A percentile compares a stretch with the other conserved stretches of the same genome.
Conservation (phyloP, 2,329 filamentous ascomycete species). For the Arthrobotrys musiformis region DNA sequence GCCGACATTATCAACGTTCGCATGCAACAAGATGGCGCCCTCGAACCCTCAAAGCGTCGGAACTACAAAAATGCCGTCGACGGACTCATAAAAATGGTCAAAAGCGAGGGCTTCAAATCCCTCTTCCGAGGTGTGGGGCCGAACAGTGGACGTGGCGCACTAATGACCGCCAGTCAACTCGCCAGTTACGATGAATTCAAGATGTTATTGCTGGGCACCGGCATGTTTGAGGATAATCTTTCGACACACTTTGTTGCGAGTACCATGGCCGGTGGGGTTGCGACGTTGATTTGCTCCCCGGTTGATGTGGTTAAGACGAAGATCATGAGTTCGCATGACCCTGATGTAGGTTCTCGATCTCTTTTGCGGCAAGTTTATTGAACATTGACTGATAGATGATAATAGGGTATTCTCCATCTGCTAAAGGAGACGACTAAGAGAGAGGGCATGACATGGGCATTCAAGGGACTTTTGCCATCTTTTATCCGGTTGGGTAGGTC, state of each 20-base stretch:
- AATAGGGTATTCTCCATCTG: slow-evolving; percentile 69
- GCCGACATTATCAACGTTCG: slow-evolving; percentile 97
- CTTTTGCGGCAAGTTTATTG: background rate
- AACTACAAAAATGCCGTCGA: slow-evolving; percentile 92
- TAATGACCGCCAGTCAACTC: slow-evolving; percentile 87
- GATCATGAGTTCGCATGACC: slow-evolving; percentile 77
- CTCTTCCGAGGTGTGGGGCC: slow-evolving; percentile 88
- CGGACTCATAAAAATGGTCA: slow-evolving; percentile 73
- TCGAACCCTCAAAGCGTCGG: slow-evolving; percentile 71
- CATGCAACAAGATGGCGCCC: slow-evolving; percentile 82
- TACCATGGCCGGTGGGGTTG: slow-evolving; percentile 72
- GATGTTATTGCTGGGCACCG: slow-evolving; percentile 72
- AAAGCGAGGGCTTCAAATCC: slow-evolving; percentile 78
- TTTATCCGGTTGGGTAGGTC: slow-evolving; percentile 67
- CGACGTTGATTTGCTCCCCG: slow-evolving; percentile 84
- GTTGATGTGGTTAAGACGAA: slow-evolving; percentile 89
- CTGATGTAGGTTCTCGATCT: slow-evolving; percentile 23
- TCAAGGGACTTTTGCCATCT: slow-evolving; percentile 87
- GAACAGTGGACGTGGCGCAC: slow-evolving; percentile 81
- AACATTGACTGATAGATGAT: background rate
- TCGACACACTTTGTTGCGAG: slow-evolving; percentile 75
- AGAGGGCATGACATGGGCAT: slow-evolving; percentile 84
- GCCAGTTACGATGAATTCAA: slow-evolving; percentile 89
- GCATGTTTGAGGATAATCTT: slow-evolving; percentile 75
- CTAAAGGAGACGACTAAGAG: slow-evolving; percentile 74